These are phyloP conservation scores for Colletotrichum orchidophilum DNA, from an alignment of 2,329 filamentous ascomycete genomes.

Conservation along the genomic window DNA sequence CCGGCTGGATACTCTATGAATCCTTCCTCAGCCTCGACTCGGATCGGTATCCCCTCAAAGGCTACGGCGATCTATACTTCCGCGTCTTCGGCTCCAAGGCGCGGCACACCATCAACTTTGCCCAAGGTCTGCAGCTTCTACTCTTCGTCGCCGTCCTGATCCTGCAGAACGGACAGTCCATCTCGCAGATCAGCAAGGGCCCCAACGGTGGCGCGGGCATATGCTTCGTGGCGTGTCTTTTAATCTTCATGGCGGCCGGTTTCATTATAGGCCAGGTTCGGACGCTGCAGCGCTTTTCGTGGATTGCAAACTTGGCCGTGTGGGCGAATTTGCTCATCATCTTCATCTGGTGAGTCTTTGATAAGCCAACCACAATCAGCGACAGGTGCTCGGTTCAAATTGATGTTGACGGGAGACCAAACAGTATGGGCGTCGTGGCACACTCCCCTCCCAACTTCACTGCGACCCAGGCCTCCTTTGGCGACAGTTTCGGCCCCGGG, in stretches of 20 bases:
- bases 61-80: slow-evolving; percentile 59
- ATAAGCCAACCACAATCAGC: no score
- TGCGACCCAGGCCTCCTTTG: slow-evolving; percentile 42
- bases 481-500: slow-evolving; percentile 39
- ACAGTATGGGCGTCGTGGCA: slow-evolving; percentile 61
- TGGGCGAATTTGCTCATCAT: slow-evolving; percentile 66
- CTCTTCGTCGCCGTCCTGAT: slow-evolving; percentile 63
- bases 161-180: slow-evolving; percentile 61
- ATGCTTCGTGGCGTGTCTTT: slow-evolving; percentile 62
- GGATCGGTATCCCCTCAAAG: slow-evolving; percentile 54
- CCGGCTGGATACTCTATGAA: slow-evolving; percentile 57
- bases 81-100: slow-evolving; percentile 55
- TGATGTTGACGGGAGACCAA: neutral
- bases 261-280: slow-evolving; percentile 65
- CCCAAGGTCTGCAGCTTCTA: slow-evolving; percentile 58
- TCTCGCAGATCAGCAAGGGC: slow-evolving; percentile 59
- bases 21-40: slow-evolving; percentile 57
- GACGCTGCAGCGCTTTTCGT: slow-evolving; percentile 62
- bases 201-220: slow-evolving; percentile 44
- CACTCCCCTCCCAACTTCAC: slow-evolving; percentile 59
- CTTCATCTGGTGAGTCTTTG: slow-evolving; percentile 50
- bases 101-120: slow-evolving; percentile 57
- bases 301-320: slow-evolving; percentile 64
- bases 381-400: neutral
- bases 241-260: slow-evolving; percentile 60